A percentile compares a stretch with the other conserved stretches of the same genome.
These are phyloP conservation scores for Meripilus lineatus DNA, from an alignment of 1,284 basidiomycete species.

Conservation along the genomic window DNA sequence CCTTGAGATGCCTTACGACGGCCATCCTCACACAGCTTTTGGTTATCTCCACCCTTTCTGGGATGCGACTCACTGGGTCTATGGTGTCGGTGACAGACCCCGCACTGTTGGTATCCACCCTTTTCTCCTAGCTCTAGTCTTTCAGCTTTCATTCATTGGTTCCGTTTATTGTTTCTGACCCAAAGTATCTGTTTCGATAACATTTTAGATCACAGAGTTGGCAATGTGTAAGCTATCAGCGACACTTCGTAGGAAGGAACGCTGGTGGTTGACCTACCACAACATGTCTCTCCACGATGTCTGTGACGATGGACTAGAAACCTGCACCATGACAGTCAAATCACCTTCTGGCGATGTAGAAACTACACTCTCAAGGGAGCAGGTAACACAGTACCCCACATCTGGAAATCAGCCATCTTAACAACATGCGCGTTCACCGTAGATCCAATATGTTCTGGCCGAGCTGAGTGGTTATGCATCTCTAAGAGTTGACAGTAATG, in stretches of 20 bases:
- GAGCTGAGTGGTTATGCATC: constrained; percentile 44
- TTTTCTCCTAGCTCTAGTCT: too few species aligned
- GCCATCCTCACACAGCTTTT: too few species aligned
- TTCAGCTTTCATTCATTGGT: constrained; percentile 1
- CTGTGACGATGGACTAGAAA: constrained; percentile 31
- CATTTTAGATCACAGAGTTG: constrained; percentile 38
- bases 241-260: constrained; percentile 32
- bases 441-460: constrained; percentile 47
- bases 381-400: constrained; percentile 28
- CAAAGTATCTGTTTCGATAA: not conserved
- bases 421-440: not conserved
- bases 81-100: constrained; percentile 34
- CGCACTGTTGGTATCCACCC: constrained; percentile 39
- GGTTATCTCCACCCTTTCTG: constrained; percentile 47
- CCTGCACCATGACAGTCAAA: constrained; percentile 29
- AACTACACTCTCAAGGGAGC: constrained; percentile 34
- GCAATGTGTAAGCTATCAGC: constrained; percentile 47
- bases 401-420: not conserved
- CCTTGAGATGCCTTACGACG: too few species aligned
- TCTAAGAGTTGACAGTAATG: constrained; percentile 33
- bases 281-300: constrained; percentile 24
- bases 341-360: constrained; percentile 29
- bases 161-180: not conserved
- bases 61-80: constrained; percentile 34
- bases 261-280: constrained; percentile 38